Conservation (phyloP, 345 rosid genomes). For the Pelargonium nanum region DNA sequence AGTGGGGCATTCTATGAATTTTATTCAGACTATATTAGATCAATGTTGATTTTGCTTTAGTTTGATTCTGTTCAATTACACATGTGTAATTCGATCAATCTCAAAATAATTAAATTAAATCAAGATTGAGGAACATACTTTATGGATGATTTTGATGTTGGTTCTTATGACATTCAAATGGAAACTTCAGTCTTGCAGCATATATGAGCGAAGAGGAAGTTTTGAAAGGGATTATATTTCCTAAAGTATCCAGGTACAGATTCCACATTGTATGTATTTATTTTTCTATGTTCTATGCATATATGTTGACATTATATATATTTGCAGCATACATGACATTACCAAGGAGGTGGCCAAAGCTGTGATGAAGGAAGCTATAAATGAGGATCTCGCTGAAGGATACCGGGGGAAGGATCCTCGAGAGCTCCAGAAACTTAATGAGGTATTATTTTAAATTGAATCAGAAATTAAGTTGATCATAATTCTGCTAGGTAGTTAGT, state of each 20-base stretch:
- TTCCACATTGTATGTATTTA: neutral
- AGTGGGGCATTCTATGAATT: neutral
- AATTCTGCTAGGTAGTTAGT: neutral
- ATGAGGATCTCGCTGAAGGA: conserved; percentile 71
- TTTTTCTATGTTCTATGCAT: neutral
- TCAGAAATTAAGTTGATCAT: neutral
- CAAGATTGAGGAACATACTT: neutral
- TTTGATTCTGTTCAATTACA: neutral
- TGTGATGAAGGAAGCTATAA: conserved; percentile 81
- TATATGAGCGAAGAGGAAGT: conserved; percentile 94
- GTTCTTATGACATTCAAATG: neutral
- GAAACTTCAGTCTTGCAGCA: conserved; percentile 63
- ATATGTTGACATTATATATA: conserved; percentile 2
- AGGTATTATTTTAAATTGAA: conserved; percentile 25
- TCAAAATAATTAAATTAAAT: too few relatives aligned
- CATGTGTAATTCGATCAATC: neutral
- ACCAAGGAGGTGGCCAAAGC: conserved; percentile 84
- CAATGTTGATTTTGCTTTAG: neutral
- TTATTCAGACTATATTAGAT: neutral
- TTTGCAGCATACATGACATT: conserved; percentile 74
- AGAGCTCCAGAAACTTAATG: conserved; percentile 45
- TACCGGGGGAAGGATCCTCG: conserved; percentile 72
- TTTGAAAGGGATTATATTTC: conserved; percentile 61
- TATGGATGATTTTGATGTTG: neutral
- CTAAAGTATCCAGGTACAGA: conserved; percentile 71